Evolutionary conservation across 2,329 filamentous ascomycete genomes (phyloP).

Genomic region (Penicillium capsulatum): DNA sequence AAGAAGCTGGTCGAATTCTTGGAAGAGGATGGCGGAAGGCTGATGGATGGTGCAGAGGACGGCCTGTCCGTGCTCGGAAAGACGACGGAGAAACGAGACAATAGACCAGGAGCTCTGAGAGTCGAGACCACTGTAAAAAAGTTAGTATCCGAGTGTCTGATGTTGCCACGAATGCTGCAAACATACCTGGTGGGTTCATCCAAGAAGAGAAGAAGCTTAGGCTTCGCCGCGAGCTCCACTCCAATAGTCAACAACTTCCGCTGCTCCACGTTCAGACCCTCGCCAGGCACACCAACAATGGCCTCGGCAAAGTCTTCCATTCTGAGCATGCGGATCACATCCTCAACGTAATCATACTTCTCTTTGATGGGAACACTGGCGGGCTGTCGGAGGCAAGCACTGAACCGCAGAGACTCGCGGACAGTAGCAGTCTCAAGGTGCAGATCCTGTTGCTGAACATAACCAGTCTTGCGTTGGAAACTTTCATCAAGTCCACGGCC

Average conservation of each 20-base stretch:
- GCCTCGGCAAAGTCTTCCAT: conserved; percentile 90
- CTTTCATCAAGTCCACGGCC: conserved; percentile 52
- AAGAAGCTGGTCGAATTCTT: conserved; percentile 63
- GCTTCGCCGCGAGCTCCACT: conserved; percentile 88
- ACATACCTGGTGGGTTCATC: conserved; percentile 65
- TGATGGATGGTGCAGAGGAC: conserved; percentile 91
- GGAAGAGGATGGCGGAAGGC: conserved; percentile 81
- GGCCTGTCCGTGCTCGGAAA: conserved; percentile 77
- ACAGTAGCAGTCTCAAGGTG: conserved; percentile 79
- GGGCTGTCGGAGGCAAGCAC: conserved; percentile 78
- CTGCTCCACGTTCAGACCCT: conserved; percentile 61
- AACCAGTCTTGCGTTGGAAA: conserved; percentile 62
- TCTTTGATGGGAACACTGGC: conserved; percentile 62
- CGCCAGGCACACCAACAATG: conserved; percentile 77
- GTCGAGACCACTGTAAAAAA: conserved; percentile 66
- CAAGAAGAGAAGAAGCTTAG: conserved; percentile 78
- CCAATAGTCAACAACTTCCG: conserved; percentile 76
- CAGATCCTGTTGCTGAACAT: conserved; percentile 67
- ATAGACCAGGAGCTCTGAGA: conserved; percentile 87
- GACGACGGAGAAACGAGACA: conserved; percentile 72
- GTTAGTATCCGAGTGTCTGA: not conserved
- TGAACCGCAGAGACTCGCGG: conserved; percentile 78
- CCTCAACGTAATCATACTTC: conserved; percentile 77
- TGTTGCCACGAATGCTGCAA: not conserved
- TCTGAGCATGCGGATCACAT: conserved; percentile 74